Conservation (phyloP, 176 grass and related monocot species). For the Zoysia japonica region DNA sequence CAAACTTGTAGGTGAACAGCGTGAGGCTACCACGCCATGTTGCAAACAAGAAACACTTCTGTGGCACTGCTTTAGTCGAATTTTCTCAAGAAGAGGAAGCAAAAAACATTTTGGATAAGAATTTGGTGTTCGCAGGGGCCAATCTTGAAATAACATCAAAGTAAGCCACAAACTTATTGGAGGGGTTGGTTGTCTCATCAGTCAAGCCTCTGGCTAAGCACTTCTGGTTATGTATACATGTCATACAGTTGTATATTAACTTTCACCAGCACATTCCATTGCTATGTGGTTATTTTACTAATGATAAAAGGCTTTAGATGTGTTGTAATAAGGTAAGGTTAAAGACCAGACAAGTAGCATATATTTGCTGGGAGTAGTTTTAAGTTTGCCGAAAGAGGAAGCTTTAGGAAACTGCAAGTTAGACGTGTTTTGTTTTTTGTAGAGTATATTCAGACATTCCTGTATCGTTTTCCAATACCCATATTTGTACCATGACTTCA, state of each 20-base stretch:
- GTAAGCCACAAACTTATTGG: slow-evolving; percentile 35
- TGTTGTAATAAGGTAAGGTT: background rate
- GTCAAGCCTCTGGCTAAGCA: background rate
- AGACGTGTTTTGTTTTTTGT: background rate
- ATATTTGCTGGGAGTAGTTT: background rate
- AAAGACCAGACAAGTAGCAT: background rate
- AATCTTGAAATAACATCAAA: slow-evolving; percentile 69
- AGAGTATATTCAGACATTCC: background rate
- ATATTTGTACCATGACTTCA: background rate
- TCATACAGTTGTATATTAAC: background rate
- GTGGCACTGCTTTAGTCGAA: slow-evolving; percentile 72
- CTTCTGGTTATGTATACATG: background rate
- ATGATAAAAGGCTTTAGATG: background rate
- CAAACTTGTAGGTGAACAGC: slow-evolving; percentile 67
- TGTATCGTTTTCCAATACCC: background rate
- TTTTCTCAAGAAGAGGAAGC: slow-evolving; percentile 80
- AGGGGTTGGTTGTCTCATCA: background rate
- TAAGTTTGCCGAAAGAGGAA: background rate
- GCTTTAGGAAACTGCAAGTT: background rate
- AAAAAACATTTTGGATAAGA: slow-evolving; percentile 47
- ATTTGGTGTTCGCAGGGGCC: slow-evolving; percentile 51
- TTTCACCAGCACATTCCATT: background rate
- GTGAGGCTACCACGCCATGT: slow-evolving; percentile 75
- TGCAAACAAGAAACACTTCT: slow-evolving; percentile 64
- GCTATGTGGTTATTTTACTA: background rate